Evolutionary conservation across 2,329 filamentous ascomycete genomes (phyloP).

Genomic region (Calonectria pteridis): DNA sequence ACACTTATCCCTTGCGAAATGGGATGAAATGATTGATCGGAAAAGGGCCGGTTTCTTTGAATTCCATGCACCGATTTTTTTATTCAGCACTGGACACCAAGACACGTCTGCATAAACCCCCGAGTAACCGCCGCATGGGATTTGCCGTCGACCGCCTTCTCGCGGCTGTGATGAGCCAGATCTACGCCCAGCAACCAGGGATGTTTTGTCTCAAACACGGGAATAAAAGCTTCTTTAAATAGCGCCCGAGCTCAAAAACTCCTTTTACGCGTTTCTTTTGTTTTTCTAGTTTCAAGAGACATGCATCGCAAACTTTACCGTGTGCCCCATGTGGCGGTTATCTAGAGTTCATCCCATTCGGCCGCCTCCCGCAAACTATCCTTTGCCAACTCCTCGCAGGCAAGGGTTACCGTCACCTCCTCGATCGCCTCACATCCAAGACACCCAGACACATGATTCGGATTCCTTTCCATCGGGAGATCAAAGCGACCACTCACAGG

Average conservation of each 20-base stretch:
- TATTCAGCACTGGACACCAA: neutral
- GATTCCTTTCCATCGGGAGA: neutral
- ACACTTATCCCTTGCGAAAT: slow-evolving; percentile 1
- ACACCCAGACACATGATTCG: slow-evolving; percentile 1
- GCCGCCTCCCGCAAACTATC: neutral
- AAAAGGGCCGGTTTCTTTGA: slow-evolving; percentile 22
- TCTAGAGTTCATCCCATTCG: slow-evolving; percentile 2
- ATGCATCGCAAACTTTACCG: slow-evolving; percentile 5
- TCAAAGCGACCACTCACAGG: neutral
- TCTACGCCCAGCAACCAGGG: slow-evolving; percentile 8
- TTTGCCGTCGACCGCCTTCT: neutral
- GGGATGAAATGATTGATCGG: neutral
- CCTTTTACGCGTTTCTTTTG: slow-evolving; percentile 12
- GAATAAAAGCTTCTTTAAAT: slow-evolving; percentile 9
- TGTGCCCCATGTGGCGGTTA: slow-evolving; percentile 6
- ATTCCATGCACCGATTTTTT: slow-evolving; percentile 2
- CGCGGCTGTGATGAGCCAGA: neutral
- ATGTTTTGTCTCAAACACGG: slow-evolving; percentile 3
- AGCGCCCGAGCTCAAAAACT: neutral
- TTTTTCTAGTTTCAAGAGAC: neutral
- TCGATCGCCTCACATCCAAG: neutral
- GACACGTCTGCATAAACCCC: slow-evolving; percentile 40
- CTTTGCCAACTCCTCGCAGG: neutral
- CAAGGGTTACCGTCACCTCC: neutral
- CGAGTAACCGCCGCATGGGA: slow-evolving; percentile 34